Evolutionary conservation across 148 eudicot genomes (phyloP), one percentile per base, ranked within the genome.

Genomic region (Cornus kousa): DNA sequence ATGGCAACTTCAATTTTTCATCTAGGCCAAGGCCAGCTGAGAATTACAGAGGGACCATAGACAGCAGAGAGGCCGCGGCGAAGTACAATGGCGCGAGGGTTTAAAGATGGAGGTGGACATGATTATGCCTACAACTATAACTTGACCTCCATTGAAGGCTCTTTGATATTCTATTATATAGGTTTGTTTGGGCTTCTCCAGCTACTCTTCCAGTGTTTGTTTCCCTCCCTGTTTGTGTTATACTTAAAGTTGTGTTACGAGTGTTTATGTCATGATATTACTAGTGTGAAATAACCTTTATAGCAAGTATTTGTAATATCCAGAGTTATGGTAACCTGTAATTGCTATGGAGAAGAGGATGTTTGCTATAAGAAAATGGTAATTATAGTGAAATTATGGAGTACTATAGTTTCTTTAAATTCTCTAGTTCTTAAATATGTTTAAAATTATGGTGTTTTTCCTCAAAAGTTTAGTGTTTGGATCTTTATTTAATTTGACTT

Each of bases 1-100:
- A 82, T 22, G 81, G 85, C 20, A 77, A 68, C 57, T 13, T 12
- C 17, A 33, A 62, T 72, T 37, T 67, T 5, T 28, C 74, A 23
- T 16, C 67, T n/a, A 73, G 73, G 78, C 20, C 68, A 50, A 23
- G 35, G n/a, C 20, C 76, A 28, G 69, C n/a, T 17, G 76, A 72
- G 67, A 57, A 17, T 75, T 37, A 53, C 22, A 76, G 39, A 9
- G 74, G 53, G 28, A 78, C 62, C n/a, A 76, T 73, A 13, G 78
- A 75, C 7, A 75, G 78, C 9, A 75, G 37, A 28, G 78, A 75
- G 39, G 70, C 78, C 20, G 70, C 70, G 6, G 0, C 2, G 24
- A 65, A 67, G 67, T 75, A 65, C 31, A 9, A 17, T 0, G 78
- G 78, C 16, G 13, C 70, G 5, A 2, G 20, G 22, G 68, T 74